A percentile compares a stretch with the other conserved stretches of the same genome.
phyloP scores from a whole-genome alignment of 1,284 basidiomycete genomes.

The Moniliophthora roreri region DNA sequence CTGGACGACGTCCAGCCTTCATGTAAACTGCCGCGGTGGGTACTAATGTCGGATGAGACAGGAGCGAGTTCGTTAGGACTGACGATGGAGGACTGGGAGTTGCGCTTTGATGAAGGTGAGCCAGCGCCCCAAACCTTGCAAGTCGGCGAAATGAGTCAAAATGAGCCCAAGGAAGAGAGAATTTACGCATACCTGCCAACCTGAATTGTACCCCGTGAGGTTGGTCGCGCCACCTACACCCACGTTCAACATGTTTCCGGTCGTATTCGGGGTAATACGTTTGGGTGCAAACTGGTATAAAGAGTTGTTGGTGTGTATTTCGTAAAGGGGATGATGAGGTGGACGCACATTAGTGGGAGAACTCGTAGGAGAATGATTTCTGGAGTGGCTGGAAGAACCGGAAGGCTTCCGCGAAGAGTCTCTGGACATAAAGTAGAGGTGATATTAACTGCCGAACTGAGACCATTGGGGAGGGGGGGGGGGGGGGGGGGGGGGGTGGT shows the following conservation, averaged over 20 bases:
- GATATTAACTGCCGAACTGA: constrained; percentile 24
- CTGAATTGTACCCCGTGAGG: constrained; percentile 55
- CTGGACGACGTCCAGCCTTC: constrained; percentile 58
- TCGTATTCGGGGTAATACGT: constrained; percentile 41
- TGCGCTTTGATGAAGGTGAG: constrained; percentile 51
- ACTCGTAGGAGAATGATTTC: constrained; percentile 56
- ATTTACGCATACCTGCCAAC: constrained; percentile 64
- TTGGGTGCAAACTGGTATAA: constrained; percentile 37
- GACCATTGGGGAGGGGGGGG: constrained; percentile 12
- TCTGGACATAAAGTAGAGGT: constrained; percentile 47
- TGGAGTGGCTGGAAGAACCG: constrained; percentile 62
- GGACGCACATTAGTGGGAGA: constrained; percentile 56
- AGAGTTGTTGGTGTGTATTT: constrained; percentile 5
- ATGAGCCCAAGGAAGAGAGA: constrained; percentile 8
- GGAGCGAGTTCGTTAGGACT: constrained; percentile 51
- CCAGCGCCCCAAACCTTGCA: constrained; percentile 60
- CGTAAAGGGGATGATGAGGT: constrained; percentile 13
- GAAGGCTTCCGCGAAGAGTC: constrained; percentile 64
- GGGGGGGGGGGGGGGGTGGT: not conserved
- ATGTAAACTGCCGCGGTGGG: constrained; percentile 44
- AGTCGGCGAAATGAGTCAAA: constrained; percentile 10
- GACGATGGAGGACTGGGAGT: constrained; percentile 60
- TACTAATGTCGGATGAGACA: constrained; percentile 45
- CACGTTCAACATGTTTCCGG: constrained; percentile 52
- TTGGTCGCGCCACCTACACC: constrained; percentile 47